A percentile compares a stretch with the other conserved stretches of the same genome.
Conservation (phyloP, 2,329 filamentous ascomycete species). For the Fusarium pseudonygamai region DNA sequence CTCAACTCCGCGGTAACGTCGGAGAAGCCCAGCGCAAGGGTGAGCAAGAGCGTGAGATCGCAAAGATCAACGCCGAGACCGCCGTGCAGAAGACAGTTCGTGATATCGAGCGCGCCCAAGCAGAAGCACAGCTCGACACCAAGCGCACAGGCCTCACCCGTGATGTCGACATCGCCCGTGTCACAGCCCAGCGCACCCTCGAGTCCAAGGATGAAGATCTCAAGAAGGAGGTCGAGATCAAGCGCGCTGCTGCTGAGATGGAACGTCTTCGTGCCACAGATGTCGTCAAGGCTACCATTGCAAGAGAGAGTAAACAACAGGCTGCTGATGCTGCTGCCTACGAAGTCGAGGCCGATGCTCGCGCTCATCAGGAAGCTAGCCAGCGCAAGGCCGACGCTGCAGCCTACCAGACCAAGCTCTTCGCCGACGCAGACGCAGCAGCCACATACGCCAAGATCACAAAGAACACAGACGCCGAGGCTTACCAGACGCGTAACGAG, state of each 20-base stretch:
- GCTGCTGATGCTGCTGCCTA: slow-evolving; percentile 73
- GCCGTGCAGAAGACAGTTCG: slow-evolving; percentile 86
- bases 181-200: slow-evolving; percentile 76
- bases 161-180: slow-evolving; percentile 79
- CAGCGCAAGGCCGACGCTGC: slow-evolving; percentile 63
- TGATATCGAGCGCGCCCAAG: slow-evolving; percentile 81
- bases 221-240: slow-evolving; percentile 79
- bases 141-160: slow-evolving; percentile 77
- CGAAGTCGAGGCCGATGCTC: slow-evolving; percentile 70
- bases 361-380: slow-evolving; percentile 62
- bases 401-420: slow-evolving; percentile 60
- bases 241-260: slow-evolving; percentile 81
- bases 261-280: slow-evolving; percentile 81
- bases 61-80: slow-evolving; percentile 87
- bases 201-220: slow-evolving; percentile 83
- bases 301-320: slow-evolving; percentile 74
- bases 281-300: slow-evolving; percentile 80
- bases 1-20: slow-evolving; percentile 73
- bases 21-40: slow-evolving; percentile 82
- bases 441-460: slow-evolving; percentile 61
- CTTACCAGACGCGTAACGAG: slow-evolving; percentile 60
- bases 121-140: slow-evolving; percentile 79
- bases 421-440: slow-evolving; percentile 54
- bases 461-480: slow-evolving; percentile 61
- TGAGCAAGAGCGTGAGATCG: slow-evolving; percentile 84